Percentiles rank a stretch among this genome's conserved stretches.
phyloP scores from a whole-genome alignment of 257 asterid species.

The Thymus mandschuricus region DNA sequence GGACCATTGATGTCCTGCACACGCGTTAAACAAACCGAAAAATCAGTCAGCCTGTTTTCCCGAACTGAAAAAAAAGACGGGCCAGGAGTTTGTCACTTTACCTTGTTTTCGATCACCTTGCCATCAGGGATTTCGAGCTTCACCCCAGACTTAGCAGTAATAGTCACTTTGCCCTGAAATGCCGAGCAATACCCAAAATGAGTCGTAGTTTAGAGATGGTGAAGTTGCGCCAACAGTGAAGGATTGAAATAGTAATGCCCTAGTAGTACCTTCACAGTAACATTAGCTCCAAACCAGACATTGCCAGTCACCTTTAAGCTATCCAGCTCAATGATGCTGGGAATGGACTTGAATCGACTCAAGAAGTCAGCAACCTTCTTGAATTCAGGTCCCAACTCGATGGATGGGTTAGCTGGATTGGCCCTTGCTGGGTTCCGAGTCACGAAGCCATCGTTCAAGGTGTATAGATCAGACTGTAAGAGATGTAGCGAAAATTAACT shows the following conservation, averaged over 20 bases:
- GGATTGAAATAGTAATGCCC: neutral
- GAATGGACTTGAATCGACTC: constrained; percentile 85
- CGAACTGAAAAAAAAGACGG: neutral
- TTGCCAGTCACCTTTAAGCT: constrained; percentile 92
- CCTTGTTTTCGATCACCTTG: constrained; percentile 78
- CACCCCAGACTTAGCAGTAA: constrained; percentile 74
- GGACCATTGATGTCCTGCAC: constrained; percentile 82
- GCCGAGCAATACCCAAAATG: neutral
- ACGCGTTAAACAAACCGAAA: constrained; percentile 12
- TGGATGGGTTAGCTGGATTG: constrained; percentile 83
- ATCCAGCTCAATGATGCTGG: constrained; percentile 90
- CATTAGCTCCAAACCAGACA: constrained; percentile 83
- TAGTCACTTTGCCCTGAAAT: constrained; percentile 77
- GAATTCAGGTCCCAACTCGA: constrained; percentile 97
- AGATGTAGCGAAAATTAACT: constrained; percentile 32
- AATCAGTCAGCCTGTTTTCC: constrained; percentile 10
- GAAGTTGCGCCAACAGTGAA: neutral
- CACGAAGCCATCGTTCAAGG: constrained; percentile 81
- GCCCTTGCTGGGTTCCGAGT: constrained; percentile 77
- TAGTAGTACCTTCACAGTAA: constrained; percentile 77
- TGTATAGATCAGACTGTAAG: constrained; percentile 93
- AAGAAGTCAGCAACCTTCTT: constrained; percentile 95
- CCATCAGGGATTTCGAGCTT: constrained; percentile 89
- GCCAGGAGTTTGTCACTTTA: constrained; percentile 28
- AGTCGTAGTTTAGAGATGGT: neutral